A percentile compares a stretch with the other conserved stretches of the same genome.
Evolutionary conservation across 1,284 basidiomycete species (phyloP).

Genomic region (Crucibulum cyathiforme): DNA sequence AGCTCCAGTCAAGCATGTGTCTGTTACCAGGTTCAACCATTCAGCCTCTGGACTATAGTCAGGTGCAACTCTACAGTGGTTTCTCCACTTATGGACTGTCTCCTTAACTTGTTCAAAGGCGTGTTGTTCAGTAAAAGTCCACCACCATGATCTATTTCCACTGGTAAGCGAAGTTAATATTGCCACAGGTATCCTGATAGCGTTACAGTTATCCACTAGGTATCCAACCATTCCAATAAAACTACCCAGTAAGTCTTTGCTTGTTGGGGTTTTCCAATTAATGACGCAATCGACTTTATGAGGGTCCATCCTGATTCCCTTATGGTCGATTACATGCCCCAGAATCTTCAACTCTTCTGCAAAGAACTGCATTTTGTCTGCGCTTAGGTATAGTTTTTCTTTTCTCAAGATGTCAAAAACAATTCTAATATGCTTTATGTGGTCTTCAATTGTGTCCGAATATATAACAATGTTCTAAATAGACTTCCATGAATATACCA

Average conservation of each 20-base stretch:
- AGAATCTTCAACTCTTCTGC: not conserved
- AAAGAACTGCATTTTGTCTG: conserved; percentile 18
- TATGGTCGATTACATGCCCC: not conserved
- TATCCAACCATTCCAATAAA: not conserved
- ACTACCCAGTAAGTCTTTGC: not conserved
- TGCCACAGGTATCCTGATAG: not conserved
- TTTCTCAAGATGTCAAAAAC: conserved; percentile 28
- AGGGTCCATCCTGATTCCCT: not conserved
- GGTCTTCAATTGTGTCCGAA: conserved; percentile 37
- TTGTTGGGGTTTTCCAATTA: not conserved
- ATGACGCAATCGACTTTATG: not conserved
- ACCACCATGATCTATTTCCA: not conserved
- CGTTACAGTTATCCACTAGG: not conserved
- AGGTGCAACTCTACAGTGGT: conserved; percentile 13
- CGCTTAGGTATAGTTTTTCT: conserved; percentile 28
- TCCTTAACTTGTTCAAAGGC: not conserved
- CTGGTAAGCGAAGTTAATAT: conserved; percentile 8
- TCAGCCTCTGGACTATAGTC: not conserved
- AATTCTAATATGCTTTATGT: conserved; percentile 28
- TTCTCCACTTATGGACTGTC: conserved; percentile 16
- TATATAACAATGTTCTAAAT: conserved; percentile 13
- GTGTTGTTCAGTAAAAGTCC: not conserved
- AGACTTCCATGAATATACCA: not conserved
- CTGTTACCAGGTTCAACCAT: not conserved
- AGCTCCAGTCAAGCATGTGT: conserved; percentile 13